phyloP scores from a whole-genome alignment of 108 stramenopile species.

The Pseudonitzschia delicatissima region DNA sequence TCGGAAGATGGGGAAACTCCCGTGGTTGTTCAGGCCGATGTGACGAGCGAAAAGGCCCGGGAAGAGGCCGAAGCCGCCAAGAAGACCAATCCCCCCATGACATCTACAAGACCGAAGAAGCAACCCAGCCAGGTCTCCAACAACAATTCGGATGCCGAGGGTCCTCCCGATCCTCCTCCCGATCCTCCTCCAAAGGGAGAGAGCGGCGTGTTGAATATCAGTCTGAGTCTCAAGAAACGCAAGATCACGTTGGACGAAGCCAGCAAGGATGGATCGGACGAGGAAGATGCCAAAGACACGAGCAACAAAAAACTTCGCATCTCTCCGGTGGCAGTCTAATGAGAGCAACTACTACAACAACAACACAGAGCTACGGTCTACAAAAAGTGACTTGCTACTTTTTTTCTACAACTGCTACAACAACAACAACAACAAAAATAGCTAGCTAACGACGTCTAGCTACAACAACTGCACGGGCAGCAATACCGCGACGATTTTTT shows the following conservation, averaged over 20 bases:
- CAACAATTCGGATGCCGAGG: slow-evolving; percentile 3
- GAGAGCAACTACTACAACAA: too few species aligned
- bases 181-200: not conserved
- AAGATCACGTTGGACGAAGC: not conserved
- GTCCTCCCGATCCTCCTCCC: too few species aligned
- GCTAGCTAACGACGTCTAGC: too few species aligned
- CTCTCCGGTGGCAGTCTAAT: not conserved
- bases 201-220: not conserved
- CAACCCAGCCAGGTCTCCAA: not conserved
- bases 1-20: slow-evolving; percentile 4
- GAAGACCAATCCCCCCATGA: not conserved
- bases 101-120: slow-evolving; percentile 1
- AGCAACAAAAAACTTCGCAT: not conserved
- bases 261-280: not conserved
- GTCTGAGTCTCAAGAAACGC: not conserved
- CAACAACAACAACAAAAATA: too few species aligned
- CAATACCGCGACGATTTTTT: too few species aligned
- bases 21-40: slow-evolving; percentile 21
- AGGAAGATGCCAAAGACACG: not conserved
- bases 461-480: too few species aligned
- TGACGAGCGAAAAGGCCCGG: slow-evolving; percentile 6
- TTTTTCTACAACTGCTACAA: too few species aligned
- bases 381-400: too few species aligned
- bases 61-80: not conserved
- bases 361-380: too few species aligned